Percentiles rank a stretch among this genome's conserved stretches.
These are phyloP conservation scores for Cavenderia fasciculata DNA, from an alignment of 78 protist species.

Conservation along the genomic window DNA sequence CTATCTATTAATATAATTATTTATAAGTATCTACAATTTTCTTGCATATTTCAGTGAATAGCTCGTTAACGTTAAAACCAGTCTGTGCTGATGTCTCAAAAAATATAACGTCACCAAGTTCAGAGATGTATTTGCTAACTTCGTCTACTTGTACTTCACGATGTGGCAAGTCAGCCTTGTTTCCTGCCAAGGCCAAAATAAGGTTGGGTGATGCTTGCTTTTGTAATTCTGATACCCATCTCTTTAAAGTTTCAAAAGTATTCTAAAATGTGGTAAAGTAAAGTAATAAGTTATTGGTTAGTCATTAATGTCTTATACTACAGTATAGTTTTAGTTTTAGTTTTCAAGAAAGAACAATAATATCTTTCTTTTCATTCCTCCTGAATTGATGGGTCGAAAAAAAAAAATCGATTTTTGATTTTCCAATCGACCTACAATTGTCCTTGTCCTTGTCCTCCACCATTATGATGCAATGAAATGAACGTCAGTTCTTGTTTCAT, in stretches of 20 bases:
- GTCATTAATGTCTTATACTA: no score
- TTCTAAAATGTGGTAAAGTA: slow-evolving; percentile 11
- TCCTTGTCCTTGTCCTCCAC: no score
- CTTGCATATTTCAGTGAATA: slow-evolving; percentile 44
- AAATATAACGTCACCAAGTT: slow-evolving; percentile 53
- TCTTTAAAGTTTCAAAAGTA: slow-evolving; percentile 68
- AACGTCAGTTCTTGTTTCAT: no score
- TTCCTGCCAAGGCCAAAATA: slow-evolving; percentile 65
- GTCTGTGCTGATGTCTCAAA: slow-evolving; percentile 67
- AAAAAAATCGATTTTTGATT: no score
- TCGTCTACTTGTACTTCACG: slow-evolving; percentile 70
- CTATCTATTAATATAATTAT: no score
- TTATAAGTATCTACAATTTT: slow-evolving; percentile 43
- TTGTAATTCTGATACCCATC: slow-evolving; percentile 70
- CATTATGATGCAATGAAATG: no score
- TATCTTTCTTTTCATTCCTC: no score
- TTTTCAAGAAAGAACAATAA: no score
- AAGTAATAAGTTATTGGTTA: neutral
- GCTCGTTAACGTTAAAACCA: slow-evolving; percentile 32
- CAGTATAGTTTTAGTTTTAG: no score
- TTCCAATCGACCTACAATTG: no score
- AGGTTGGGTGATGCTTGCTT: slow-evolving; percentile 71
- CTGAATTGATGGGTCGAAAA: no score
- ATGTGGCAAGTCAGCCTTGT: slow-evolving; percentile 46
- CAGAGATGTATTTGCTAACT: slow-evolving; percentile 54